These are phyloP conservation scores for Aureobasidium lini DNA, from an alignment of 2,329 filamentous ascomycete species.

Conservation along the genomic window DNA sequence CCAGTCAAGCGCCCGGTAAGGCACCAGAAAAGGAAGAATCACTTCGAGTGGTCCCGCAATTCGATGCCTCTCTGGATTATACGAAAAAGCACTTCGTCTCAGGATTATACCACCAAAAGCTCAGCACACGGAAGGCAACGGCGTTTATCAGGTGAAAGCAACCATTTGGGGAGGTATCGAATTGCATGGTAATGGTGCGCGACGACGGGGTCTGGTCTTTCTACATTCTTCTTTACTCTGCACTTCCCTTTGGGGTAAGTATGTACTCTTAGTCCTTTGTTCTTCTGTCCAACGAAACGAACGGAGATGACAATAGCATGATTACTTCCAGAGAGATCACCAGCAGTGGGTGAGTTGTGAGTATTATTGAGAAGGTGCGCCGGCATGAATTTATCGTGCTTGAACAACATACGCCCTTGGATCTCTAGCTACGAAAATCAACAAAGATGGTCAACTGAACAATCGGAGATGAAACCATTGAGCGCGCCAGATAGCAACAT, in stretches of 20 bases:
- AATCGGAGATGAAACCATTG: too few relatives aligned
- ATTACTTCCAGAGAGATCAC: not conserved
- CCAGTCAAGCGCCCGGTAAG: constrained; percentile 12
- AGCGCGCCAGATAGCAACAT: too few relatives aligned
- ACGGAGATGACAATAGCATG: not conserved
- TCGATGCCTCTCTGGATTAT: constrained; percentile 1
- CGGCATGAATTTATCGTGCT: too few relatives aligned
- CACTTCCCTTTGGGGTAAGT: constrained; percentile 6
- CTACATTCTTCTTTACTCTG: not conserved
- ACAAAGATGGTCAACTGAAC: too few relatives aligned
- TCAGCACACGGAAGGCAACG: not conserved
- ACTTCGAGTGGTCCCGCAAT: not conserved
- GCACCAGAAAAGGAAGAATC: not conserved
- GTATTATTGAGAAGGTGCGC: too few relatives aligned
- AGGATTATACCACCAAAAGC: not conserved
- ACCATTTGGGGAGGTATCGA: not conserved
- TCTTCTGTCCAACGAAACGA: not conserved
- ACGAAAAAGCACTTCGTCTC: not conserved
- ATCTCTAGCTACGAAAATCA: too few relatives aligned
- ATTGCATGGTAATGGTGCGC: constrained; percentile 3
- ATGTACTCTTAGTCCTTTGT: constrained; percentile 8
- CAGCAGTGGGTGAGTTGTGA: not conserved
- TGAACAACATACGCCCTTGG: too few relatives aligned
- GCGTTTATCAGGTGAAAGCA: constrained; percentile 12
- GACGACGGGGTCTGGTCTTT: not conserved